Evolutionary conservation across 345 rosid species (phyloP).

Genomic region (Nasturtium officinale): DNA sequence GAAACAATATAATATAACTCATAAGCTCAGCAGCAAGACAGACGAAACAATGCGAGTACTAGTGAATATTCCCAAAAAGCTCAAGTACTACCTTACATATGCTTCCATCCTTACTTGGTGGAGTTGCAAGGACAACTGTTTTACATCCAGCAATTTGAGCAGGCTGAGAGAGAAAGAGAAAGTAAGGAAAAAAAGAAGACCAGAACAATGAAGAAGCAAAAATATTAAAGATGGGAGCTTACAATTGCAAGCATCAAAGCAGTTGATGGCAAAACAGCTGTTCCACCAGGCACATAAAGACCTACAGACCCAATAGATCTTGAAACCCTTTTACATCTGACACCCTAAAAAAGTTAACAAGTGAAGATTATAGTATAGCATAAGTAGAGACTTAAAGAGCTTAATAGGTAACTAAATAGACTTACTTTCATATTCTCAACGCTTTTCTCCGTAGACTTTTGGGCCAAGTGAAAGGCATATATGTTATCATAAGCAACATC

Average conservation of each 20-base stretch:
- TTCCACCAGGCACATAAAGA: slow-evolving; percentile 94
- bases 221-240: slow-evolving; percentile 37
- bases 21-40: slow-evolving; percentile 9
- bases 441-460: slow-evolving; percentile 61
- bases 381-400: slow-evolving; percentile 5
- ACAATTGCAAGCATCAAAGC: slow-evolving; percentile 92
- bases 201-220: slow-evolving; percentile 13
- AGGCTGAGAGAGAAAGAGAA: slow-evolving; percentile 53
- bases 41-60: background rate
- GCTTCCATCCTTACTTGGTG: slow-evolving; percentile 79
- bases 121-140: slow-evolving; percentile 86
- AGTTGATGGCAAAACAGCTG: slow-evolving; percentile 92
- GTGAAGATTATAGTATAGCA: background rate
- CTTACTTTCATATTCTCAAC: slow-evolving; percentile 88
- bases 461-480: slow-evolving; percentile 84
- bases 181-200: slow-evolving; percentile 31
- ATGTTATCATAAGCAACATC: slow-evolving; percentile 91
- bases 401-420: slow-evolving; percentile 9
- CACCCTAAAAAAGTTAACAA: slow-evolving; percentile 59
- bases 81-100: slow-evolving; percentile 76
- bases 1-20: slow-evolving; percentile 9
- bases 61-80: background rate
- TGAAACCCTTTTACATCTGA: slow-evolving; percentile 81
- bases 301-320: slow-evolving; percentile 90
- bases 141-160: slow-evolving; percentile 95